Conservation (phyloP, 2,329 filamentous ascomycete genomes). For the Phyllosticta ampelicida region DNA sequence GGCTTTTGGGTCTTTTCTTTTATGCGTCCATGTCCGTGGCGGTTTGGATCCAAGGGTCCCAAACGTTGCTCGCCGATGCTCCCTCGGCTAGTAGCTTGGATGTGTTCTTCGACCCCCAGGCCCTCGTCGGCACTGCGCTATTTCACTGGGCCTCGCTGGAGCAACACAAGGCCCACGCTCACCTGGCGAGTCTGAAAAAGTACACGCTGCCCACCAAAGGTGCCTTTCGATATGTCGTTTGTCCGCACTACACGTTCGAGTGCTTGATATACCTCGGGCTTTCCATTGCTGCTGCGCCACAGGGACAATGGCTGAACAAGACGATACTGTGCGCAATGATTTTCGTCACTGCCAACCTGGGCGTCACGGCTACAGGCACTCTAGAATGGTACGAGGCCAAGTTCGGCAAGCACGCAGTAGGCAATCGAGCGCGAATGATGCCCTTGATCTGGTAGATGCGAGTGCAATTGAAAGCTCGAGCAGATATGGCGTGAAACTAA, state of each 20-base stretch:
- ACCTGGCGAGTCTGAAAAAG: slow-evolving; percentile 31
- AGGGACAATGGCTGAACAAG: slow-evolving; percentile 54
- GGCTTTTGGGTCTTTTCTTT: slow-evolving; percentile 65
- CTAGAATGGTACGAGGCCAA: slow-evolving; percentile 67
- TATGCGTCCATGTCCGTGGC: slow-evolving; percentile 65
- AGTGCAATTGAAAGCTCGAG: neutral
- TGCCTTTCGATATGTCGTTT: slow-evolving; percentile 62
- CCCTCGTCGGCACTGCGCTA: slow-evolving; percentile 35
- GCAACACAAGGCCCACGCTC: slow-evolving; percentile 53
- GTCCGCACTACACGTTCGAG: slow-evolving; percentile 87
- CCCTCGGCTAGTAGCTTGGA: neutral
- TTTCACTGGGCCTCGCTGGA: slow-evolving; percentile 60
- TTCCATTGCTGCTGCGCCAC: slow-evolving; percentile 61
- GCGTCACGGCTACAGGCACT: slow-evolving; percentile 67
- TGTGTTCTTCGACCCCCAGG: neutral
- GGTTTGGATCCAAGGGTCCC: slow-evolving; percentile 70
- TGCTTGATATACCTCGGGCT: slow-evolving; percentile 75
- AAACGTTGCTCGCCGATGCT: slow-evolving; percentile 3
- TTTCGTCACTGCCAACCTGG: slow-evolving; percentile 72
- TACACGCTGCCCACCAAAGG: slow-evolving; percentile 71
- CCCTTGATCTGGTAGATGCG: slow-evolving; percentile 42
- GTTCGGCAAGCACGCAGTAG: slow-evolving; percentile 58
- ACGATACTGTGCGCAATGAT: slow-evolving; percentile 59
- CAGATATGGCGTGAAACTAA: neutral
- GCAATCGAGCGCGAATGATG: slow-evolving; percentile 63